Evolutionary conservation across 2,329 filamentous ascomycete species (phyloP).

Genomic region (Neofusicoccum sp.): DNA sequence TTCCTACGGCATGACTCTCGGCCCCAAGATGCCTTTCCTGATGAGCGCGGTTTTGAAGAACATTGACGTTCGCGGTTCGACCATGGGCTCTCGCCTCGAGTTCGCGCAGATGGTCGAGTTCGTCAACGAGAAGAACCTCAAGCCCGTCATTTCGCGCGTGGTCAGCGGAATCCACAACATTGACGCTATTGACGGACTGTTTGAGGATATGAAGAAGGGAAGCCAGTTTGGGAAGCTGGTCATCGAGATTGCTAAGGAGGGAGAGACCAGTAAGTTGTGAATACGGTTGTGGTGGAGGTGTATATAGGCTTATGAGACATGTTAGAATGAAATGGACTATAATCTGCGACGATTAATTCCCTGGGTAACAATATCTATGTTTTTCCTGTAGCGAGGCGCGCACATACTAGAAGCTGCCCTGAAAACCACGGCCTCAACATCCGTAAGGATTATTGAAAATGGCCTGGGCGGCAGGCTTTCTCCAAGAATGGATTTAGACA

Average conservation of each 20-base stretch:
- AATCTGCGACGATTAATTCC: no score
- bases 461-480: no score
- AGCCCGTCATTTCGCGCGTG: slow-evolving; percentile 72
- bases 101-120: slow-evolving; percentile 90
- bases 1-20: slow-evolving; percentile 86
- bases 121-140: slow-evolving; percentile 69
- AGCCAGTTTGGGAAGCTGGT: slow-evolving; percentile 89
- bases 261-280: slow-evolving; percentile 33
- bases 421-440: no score
- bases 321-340: slow-evolving; percentile 12
- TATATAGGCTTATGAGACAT: slow-evolving; percentile 1
- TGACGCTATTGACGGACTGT: slow-evolving; percentile 75
- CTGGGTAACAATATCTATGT: no score
- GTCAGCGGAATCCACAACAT: slow-evolving; percentile 73
- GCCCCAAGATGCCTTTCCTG: slow-evolving; percentile 79
- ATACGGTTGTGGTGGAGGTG: no score
- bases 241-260: slow-evolving; percentile 27
- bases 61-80: slow-evolving; percentile 79
- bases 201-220: slow-evolving; percentile 82
- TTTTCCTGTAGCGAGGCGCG: no score
- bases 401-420: no score
- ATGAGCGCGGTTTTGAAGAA: slow-evolving; percentile 86
- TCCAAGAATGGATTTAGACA: no score
- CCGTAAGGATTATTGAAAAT: no score
- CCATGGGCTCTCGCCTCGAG: slow-evolving; percentile 88